Conservation (phyloP, 140 eudicot species). For the Bidens hawaiensis region DNA sequence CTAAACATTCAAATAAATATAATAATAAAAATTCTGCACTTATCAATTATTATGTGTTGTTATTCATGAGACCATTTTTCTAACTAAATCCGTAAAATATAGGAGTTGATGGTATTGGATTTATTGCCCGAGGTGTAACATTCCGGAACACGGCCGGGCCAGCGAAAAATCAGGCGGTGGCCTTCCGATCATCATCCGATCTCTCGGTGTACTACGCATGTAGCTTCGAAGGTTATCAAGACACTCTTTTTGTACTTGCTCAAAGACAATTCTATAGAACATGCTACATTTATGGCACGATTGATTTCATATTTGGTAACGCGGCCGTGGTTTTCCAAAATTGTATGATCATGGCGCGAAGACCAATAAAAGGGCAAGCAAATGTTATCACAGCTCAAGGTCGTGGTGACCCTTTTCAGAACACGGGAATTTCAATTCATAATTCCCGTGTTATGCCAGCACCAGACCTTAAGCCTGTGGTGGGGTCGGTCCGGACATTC, state of each 20-base stretch:
- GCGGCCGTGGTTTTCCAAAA: slow-evolving; percentile 86
- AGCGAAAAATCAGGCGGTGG: slow-evolving; percentile 69
- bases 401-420: slow-evolving; percentile 74
- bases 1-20: too few species aligned
- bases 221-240: slow-evolving; percentile 83
- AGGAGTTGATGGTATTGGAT: slow-evolving; percentile 68
- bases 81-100: neutral
- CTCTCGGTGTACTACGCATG: slow-evolving; percentile 75
- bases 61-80: neutral
- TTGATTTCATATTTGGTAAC: slow-evolving; percentile 86
- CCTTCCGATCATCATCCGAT: slow-evolving; percentile 78
- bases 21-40: too few species aligned
- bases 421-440: slow-evolving; percentile 76
- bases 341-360: slow-evolving; percentile 69
- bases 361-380: slow-evolving; percentile 53
- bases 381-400: slow-evolving; percentile 77
- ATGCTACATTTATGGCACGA: slow-evolving; percentile 74
- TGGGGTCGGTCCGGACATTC: slow-evolving; percentile 40
- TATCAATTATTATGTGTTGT: too few species aligned
- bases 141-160: slow-evolving; percentile 89
- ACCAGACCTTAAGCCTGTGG: slow-evolving; percentile 49
- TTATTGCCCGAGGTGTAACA: slow-evolving; percentile 78
- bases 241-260: slow-evolving; percentile 75
- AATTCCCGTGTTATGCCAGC: slow-evolving; percentile 59
- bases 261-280: slow-evolving; percentile 77